phyloP scores from a whole-genome alignment of 164 flowering plant species.

The Kalanchoe fedtschenkoi region DNA sequence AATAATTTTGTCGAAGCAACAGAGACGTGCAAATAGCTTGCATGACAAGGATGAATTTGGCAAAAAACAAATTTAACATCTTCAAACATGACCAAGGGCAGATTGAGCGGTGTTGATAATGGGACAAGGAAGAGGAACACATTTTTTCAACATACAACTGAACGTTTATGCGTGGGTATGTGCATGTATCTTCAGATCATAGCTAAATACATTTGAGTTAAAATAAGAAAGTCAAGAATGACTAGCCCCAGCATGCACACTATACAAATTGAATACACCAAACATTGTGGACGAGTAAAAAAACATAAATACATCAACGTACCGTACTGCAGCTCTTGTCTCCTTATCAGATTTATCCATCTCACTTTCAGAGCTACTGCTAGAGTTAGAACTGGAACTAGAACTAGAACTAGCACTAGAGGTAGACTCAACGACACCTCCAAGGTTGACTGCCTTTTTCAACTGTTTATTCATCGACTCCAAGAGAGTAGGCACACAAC shows the following conservation, averaged over 20 bases:
- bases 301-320: constrained; percentile 3
- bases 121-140: neutral
- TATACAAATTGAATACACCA: neutral
- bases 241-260: neutral
- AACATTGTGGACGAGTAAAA: neutral
- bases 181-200: neutral
- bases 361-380: constrained; percentile 50
- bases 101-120: neutral
- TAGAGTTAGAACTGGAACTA: constrained; percentile 14
- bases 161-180: neutral
- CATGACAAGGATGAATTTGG: neutral
- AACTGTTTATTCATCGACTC: constrained; percentile 33
- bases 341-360: constrained; percentile 49
- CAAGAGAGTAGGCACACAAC: constrained; percentile 59
- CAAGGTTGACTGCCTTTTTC: constrained; percentile 37
- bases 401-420: constrained; percentile 19
- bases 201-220: neutral
- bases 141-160: neutral
- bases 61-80: too few species aligned
- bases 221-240: neutral
- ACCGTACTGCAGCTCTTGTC: constrained; percentile 37
- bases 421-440: constrained; percentile 25
- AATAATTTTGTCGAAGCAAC: too few species aligned
- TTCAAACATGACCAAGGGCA: neutral
- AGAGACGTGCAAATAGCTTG: neutral